These are phyloP conservation scores for Coniochaeta sp. DNA, from an alignment of 2,329 filamentous ascomycete genomes.

Conservation along the genomic window DNA sequence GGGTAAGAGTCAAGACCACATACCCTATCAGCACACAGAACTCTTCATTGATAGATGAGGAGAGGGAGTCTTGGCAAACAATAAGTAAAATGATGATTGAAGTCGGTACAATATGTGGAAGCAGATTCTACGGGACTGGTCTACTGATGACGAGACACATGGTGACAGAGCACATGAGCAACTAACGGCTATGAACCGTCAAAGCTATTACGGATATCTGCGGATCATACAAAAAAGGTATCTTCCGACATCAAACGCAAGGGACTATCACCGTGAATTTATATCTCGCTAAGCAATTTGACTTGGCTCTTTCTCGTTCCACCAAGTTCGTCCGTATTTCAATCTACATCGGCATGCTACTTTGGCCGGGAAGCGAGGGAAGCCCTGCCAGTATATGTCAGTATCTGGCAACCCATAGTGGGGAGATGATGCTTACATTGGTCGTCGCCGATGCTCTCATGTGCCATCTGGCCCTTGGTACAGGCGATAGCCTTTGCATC, in stretches of 20 bases:
- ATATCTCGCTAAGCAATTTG: not conserved
- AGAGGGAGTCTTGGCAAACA: too few relatives aligned
- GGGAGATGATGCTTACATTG: not conserved
- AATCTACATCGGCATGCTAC: not conserved
- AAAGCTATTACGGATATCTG: not conserved
- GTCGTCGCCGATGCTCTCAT: constrained; percentile 12
- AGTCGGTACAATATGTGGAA: too few relatives aligned
- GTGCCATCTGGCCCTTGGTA: constrained; percentile 13
- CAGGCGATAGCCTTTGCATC: constrained; percentile 12
- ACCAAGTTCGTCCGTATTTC: not conserved
- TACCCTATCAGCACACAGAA: too few relatives aligned
- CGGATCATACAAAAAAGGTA: not conserved
- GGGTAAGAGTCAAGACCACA: too few relatives aligned
- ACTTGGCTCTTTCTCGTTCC: not conserved
- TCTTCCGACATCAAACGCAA: not conserved
- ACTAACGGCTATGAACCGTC: too few relatives aligned
- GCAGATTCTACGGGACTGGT: too few relatives aligned
- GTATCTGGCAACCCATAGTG: not conserved
- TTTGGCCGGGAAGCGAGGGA: not conserved
- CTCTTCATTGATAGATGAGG: too few relatives aligned
- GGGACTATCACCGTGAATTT: not conserved
- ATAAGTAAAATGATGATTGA: too few relatives aligned
- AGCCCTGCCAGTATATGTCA: not conserved
- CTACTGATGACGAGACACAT: too few relatives aligned
- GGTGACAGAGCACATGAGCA: too few relatives aligned